Evolutionary conservation across 257 asterid genomes (phyloP).

Genomic region (Solanum gracilifrons): DNA sequence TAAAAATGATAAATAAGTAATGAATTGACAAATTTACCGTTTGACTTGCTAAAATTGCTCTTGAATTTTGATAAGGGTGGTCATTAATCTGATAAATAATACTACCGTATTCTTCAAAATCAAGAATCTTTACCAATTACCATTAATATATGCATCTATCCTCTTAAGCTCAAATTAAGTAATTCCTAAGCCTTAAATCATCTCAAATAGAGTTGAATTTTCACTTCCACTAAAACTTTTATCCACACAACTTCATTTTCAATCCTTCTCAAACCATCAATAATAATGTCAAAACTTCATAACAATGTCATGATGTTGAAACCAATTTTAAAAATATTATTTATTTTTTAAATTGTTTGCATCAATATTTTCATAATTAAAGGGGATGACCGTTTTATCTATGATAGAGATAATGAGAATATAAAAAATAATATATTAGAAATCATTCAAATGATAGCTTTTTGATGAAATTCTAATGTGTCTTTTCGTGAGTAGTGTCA

Average conservation of each 20-base stretch:
- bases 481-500: neutral
- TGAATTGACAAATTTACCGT: neutral
- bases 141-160: neutral
- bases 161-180: neutral
- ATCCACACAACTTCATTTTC: neutral
- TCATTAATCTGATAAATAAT: neutral
- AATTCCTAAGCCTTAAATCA: neutral
- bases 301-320: neutral
- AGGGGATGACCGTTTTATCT: neutral
- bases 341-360: neutral
- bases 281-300: neutral
- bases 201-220: neutral
- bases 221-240: neutral
- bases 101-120: neutral
- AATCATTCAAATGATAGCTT: neutral
- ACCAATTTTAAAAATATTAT: neutral
- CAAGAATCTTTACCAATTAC: neutral
- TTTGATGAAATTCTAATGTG: neutral
- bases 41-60: neutral
- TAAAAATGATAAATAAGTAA: neutral
- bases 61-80: neutral
- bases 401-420: neutral
- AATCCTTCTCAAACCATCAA: neutral
- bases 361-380: neutral
- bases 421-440: neutral